Base-by-base conservation (phyloP, 495 filamentous ascomycete genomes). In the Penicillium fimorum region DNA sequence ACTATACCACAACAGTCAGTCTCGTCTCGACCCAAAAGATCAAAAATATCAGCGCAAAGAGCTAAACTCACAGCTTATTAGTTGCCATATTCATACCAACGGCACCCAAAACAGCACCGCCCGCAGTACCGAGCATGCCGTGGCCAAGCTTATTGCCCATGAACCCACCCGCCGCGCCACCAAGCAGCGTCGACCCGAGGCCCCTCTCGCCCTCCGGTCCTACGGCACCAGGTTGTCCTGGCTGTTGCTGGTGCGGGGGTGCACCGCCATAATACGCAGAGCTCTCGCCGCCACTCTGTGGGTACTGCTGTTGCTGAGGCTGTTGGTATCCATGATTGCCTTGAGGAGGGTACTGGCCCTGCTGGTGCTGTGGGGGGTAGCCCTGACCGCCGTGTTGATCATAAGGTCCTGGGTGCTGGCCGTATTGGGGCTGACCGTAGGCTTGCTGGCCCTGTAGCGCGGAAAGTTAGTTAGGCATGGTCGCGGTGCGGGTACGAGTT, bases 91-190 rank as follows among this genome's bases (percentile, higher is more conserved):
- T 76, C 58, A 72, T 70, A 25, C 70, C 75, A 20, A 76, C 64
- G n/a, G 76, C 77, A 37, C 79, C 79, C 6, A 71, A 63, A 47
- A 78, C 56, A 20, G 71, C 77, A 53, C 75, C 76, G 25, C 70
- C 71, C 2, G 71, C 66, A n/a, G 74, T 73, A 2, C 70, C 71
- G 47, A 80, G 30, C 11, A 69, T 18, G 13, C 76, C 74, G 42
- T 72, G 74, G 6, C 76, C 74, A 41, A 77, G 47, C 50, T 80
- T 72, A 43, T 79, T 70, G 42, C 72, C 72, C 18, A 78, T 43
- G 43, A 70, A 68, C 4, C 73, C 75, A 37, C 79, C 79, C 3
- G 70, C 76, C 10, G 69, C 73, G 27, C 67, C 73, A 20, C 79
- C 78, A 13, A 75, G 13, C 20, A 80, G 24, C 2, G 74, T 68